Percentiles rank a stretch among this genome's conserved stretches.
Conservation (phyloP, 2,329 filamentous ascomycete species). For the Paecilomyces formosus region DNA sequence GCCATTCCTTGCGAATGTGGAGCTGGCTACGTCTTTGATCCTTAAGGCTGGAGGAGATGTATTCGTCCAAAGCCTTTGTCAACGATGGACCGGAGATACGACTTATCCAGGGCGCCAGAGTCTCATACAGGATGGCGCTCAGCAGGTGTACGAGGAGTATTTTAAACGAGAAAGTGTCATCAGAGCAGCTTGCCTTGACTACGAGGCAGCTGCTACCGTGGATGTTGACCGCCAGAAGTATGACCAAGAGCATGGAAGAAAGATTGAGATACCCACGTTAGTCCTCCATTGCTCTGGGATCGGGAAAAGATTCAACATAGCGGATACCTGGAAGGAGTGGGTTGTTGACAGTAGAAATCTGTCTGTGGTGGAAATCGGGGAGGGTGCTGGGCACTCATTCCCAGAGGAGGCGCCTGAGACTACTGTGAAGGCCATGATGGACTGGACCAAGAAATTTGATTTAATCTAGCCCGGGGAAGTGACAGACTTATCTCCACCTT, state of each 20-base stretch:
- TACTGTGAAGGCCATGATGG: slow-evolving; percentile 16
- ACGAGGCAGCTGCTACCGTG: slow-evolving; percentile 34
- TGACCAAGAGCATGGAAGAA: slow-evolving; percentile 39
- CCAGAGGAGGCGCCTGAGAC: slow-evolving; percentile 38
- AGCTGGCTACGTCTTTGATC: slow-evolving; percentile 38
- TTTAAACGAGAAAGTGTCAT: slow-evolving; percentile 39
- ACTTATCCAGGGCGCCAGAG: not conserved
- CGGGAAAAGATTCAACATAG: slow-evolving; percentile 38
- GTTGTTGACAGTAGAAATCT: slow-evolving; percentile 19
- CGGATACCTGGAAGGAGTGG: slow-evolving; percentile 40
- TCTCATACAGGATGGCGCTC: slow-evolving; percentile 19
- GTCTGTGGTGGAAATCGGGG: slow-evolving; percentile 27
- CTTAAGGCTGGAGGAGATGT: slow-evolving; percentile 33
- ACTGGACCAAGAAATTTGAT: not conserved
- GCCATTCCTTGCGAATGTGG: slow-evolving; percentile 43
- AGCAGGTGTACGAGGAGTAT: slow-evolving; percentile 37
- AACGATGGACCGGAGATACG: slow-evolving; percentile 16
- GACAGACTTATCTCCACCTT: not conserved
- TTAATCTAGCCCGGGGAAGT: not conserved
- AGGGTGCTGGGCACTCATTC: slow-evolving; percentile 37
- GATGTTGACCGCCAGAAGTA: slow-evolving; percentile 38
- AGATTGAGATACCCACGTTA: slow-evolving; percentile 35
- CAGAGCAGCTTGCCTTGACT: slow-evolving; percentile 41
- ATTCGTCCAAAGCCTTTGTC: slow-evolving; percentile 29
- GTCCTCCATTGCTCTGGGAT: slow-evolving; percentile 40